Evolutionary conservation across 2,329 filamentous ascomycete genomes (phyloP), one percentile per base, ranked within the genome.

Genomic region (Aureobasidium namibiae): DNA sequence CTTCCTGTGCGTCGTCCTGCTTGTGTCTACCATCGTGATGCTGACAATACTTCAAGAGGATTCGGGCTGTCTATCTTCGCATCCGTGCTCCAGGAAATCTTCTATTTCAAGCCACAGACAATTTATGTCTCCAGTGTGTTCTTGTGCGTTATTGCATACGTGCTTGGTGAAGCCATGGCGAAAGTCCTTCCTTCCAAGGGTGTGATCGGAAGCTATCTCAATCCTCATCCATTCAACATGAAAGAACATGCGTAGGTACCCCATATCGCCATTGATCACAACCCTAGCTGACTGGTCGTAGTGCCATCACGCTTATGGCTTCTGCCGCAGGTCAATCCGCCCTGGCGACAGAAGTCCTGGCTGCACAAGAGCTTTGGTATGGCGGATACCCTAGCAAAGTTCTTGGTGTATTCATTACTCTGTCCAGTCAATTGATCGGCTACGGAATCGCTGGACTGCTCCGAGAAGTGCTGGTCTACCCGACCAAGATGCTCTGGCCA

Each of bases 401-500:
- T 2, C 71, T 72, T 0, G 72, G 72, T 9, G 73, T 80, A 52
- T 75, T 81, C 62, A 63, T 79, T 33, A 69, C 73, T 0, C 64
- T 81, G 9, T 78, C 78, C 0, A 79, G 78, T 2, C 78, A 80
- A 49, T 67, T 77, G 10, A 69, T 80, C 18, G 78, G 78, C 0
- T 81, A 77, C 41, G 79, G 78, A 31, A 66, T 81, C 42, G 75
- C 76, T 4, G 79, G 79, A 13, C 60, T 80, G 23, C 65, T 81
- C 64, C 72, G 79, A 13, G 69, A 73, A 21, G 70, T 75, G 3
- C 65, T 80, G 10, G 71, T 81, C 0, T 76, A 76, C 61, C 78
- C 78, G 1, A 78, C 76, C 16, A 76, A 76, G 60, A 78, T 81
- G 69, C 64, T 78, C n/a, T 78, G 73, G 71, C 77, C 75, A 1